These are phyloP conservation scores for Lentinus tigrinus DNA, from an alignment of 768 basidiomycete species.

Conservation along the genomic window DNA sequence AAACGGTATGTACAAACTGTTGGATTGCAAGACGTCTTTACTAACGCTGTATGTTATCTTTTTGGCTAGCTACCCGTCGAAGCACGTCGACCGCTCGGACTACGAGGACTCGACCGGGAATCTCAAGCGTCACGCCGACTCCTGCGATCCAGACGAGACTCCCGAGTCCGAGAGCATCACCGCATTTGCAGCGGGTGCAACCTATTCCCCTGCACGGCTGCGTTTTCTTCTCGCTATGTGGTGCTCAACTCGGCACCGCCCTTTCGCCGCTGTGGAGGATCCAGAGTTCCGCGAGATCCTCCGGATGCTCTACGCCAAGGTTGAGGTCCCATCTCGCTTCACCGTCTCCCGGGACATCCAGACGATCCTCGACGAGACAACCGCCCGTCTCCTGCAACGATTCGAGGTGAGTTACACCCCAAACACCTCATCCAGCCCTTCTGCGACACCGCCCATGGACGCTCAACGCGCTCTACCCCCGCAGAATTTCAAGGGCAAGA, in stretches of 20 bases:
- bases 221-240: slow-evolving; percentile 14
- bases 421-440: no score
- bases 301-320: slow-evolving; percentile 16
- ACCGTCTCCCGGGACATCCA: slow-evolving; percentile 18
- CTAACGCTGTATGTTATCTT: no score
- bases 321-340: slow-evolving; percentile 7
- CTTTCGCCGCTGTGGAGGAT: slow-evolving; percentile 17
- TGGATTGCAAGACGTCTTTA: not conserved
- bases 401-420: slow-evolving; percentile 5
- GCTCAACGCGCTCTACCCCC: no score
- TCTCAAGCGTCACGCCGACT: not conserved
- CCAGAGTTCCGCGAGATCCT: slow-evolving; percentile 11
- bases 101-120: slow-evolving; percentile 3
- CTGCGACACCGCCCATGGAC: no score
- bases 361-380: slow-evolving; percentile 10
- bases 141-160: not conserved
- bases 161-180: not conserved
- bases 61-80: not conserved
- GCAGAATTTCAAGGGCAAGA: slow-evolving; percentile 2
- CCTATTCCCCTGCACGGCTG: slow-evolving; percentile 5
- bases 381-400: not conserved
- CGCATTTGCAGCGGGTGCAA: not conserved
- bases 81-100: not conserved
- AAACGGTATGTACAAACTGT: not conserved
- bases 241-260: slow-evolving; percentile 18